Evolutionary conservation across 441 rosid genomes (phyloP).

Genomic region (Mallotus repandus): DNA sequence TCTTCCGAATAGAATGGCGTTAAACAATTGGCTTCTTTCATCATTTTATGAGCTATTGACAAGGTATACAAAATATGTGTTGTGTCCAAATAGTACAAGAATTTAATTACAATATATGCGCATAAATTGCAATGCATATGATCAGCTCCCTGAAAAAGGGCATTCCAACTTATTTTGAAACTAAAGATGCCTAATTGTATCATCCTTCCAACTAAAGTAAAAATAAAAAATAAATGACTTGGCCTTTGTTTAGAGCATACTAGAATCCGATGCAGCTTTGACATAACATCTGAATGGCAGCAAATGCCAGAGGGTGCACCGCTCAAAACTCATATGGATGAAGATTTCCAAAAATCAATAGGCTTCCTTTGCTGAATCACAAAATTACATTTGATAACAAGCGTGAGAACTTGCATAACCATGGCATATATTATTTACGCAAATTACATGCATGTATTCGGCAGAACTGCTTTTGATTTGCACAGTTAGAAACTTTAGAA

Average conservation of each 20-base stretch:
- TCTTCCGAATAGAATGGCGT: not conserved
- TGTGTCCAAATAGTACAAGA: not conserved
- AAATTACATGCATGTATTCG: not conserved
- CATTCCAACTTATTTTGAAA: not conserved
- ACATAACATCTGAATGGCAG: not conserved
- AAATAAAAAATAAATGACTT: not conserved
- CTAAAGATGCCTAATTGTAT: not conserved
- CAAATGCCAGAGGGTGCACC: not conserved
- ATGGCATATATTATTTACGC: not conserved
- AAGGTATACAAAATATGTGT: not conserved
- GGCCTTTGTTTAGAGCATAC: not conserved
- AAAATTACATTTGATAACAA: conserved; percentile 10
- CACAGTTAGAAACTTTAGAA: not conserved
- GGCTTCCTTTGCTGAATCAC: conserved; percentile 56
- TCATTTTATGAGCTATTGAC: not conserved
- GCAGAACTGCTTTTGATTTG: not conserved
- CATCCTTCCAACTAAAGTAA: not conserved
- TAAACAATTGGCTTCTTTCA: not conserved
- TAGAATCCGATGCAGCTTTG: conserved; percentile 5
- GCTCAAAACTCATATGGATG: conserved; percentile 26
- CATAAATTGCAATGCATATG: not conserved
- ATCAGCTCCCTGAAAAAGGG: not conserved
- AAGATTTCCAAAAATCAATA: conserved; percentile 56
- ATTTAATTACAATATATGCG: not conserved
- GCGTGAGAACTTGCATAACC: not conserved